Conservation (phyloP, 441 rosid species). For the Populus tomentosa region DNA sequence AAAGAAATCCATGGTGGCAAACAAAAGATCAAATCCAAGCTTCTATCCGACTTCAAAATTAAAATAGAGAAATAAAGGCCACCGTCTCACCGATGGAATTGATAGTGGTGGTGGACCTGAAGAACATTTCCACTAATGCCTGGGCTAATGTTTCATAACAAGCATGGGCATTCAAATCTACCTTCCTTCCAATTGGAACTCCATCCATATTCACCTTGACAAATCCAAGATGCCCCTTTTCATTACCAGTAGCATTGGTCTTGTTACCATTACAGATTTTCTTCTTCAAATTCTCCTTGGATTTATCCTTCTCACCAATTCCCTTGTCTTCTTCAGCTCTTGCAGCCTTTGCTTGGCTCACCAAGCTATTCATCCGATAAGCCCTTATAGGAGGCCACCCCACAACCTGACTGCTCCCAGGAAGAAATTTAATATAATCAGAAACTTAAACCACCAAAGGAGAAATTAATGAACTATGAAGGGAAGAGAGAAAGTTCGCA, state of each 20-base stretch:
- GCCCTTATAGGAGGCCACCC: slow-evolving; percentile 98
- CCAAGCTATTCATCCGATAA: slow-evolving; percentile 65
- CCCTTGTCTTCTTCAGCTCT: slow-evolving; percentile 53
- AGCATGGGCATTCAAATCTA: slow-evolving; percentile 66
- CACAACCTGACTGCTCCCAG: slow-evolving; percentile 67
- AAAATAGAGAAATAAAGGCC: slow-evolving; percentile 1
- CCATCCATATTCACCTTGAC: slow-evolving; percentile 97
- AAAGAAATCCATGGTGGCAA: background rate
- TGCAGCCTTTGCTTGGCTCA: slow-evolving; percentile 56
- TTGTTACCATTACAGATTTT: slow-evolving; percentile 31
- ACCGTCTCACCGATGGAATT: slow-evolving; percentile 27
- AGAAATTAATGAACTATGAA: background rate
- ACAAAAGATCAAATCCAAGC: background rate
- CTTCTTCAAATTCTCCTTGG: slow-evolving; percentile 36
- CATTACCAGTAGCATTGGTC: slow-evolving; percentile 17
- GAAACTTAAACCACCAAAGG: background rate
- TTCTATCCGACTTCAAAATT: background rate
- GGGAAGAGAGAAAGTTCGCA: background rate
- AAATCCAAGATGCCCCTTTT: slow-evolving; percentile 45
- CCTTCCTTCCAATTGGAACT: slow-evolving; percentile 76
- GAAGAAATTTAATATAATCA: slow-evolving; percentile 19
- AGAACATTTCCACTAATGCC: slow-evolving; percentile 71
- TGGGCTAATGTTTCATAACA: slow-evolving; percentile 65
- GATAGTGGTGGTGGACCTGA: slow-evolving; percentile 31
- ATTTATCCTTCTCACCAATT: slow-evolving; percentile 34